Evolutionary conservation across 2,329 filamentous ascomycete genomes (phyloP), one percentile per base, ranked within the genome.

Genomic region (Fusarium foetens): DNA sequence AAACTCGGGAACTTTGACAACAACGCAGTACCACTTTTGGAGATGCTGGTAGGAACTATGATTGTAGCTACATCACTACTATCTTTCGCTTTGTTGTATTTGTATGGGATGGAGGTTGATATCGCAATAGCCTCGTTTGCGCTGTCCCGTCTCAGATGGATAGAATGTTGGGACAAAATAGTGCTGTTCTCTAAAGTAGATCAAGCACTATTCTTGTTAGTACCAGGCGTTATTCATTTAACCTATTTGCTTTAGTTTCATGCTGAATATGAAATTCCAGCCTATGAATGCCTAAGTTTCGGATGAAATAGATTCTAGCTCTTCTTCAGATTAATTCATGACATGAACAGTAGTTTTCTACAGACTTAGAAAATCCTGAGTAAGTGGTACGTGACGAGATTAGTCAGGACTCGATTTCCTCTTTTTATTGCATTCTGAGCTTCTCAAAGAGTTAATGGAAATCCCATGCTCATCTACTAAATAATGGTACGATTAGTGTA

Each of bases 1-100:
- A 11, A 1, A 4, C 17, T 8, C 8, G 1, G 16, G 31, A 13
- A 19, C 11, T 19, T 2, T 2, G 3, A 13, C 11, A 25, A 5
- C n/a, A 14, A 14, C 16, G 3, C 13, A 29, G 3, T 7, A 8
- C 31, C 8, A 13, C 6, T 25, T 9, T 51, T 6, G 4, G 3
- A 14, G 3, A 48, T 31, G 7, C n/a, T 31, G 0, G 5, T 16
- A 11, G 9, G 27, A 19, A 29, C 5, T 29, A 5, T 4, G 3
- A 48, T 17, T 8, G 13, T n/a, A 11, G 6, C 3, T 16, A n/a
- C 9, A 29, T 7, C 14, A 13, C 11, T 16, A 4, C 3, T 21
- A 3, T 13, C 8, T 25, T 27, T 27, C 9, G 9, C 3, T 4
- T 21, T 19, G 3, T 8, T 25, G 17, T 14, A 21, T 16, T 19